Evolutionary conservation across 1,284 basidiomycete species (phyloP).

Genomic region (Phlebopus sp.): DNA sequence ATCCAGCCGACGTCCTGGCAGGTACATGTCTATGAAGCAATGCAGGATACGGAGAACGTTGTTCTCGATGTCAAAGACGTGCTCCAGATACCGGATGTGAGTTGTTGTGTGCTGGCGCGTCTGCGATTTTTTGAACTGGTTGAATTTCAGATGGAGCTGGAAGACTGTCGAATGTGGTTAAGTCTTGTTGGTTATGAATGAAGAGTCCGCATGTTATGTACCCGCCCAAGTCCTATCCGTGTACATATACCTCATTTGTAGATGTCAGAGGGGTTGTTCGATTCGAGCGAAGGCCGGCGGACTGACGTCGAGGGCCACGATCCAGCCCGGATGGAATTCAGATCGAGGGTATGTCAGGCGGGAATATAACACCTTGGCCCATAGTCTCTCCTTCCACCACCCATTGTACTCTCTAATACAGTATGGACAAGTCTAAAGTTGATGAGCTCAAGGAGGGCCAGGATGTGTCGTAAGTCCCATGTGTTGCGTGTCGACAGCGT

Average conservation of each 20-base stretch:
- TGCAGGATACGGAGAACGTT: slow-evolving; percentile 37
- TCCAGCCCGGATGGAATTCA: neutral
- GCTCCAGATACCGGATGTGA: slow-evolving; percentile 42
- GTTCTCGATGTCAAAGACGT: slow-evolving; percentile 44
- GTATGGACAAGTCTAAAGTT: slow-evolving; percentile 6
- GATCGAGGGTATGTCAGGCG: neutral
- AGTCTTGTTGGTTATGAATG: slow-evolving; percentile 8
- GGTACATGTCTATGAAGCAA: slow-evolving; percentile 30
- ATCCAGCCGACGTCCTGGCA: slow-evolving; percentile 15
- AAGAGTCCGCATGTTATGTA: neutral
- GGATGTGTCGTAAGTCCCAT: slow-evolving; percentile 16
- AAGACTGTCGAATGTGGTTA: slow-evolving; percentile 26
- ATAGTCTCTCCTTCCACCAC: too few relatives aligned
- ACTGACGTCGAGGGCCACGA: slow-evolving; percentile 12
- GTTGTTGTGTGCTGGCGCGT: slow-evolving; percentile 6
- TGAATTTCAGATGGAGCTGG: slow-evolving; percentile 21
- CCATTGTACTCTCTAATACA: too few relatives aligned
- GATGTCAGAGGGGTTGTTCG: slow-evolving; percentile 16
- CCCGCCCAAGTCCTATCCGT: neutral
- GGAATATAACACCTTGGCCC: neutral
- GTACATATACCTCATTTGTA: neutral
- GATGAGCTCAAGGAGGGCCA: slow-evolving; percentile 16
- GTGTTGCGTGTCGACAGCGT: neutral
- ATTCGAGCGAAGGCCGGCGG: too few relatives aligned
- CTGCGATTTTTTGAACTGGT: slow-evolving; percentile 3